Evolutionary conservation across 306 rosid species (phyloP).

Genomic region (Prunus armeniaca): DNA sequence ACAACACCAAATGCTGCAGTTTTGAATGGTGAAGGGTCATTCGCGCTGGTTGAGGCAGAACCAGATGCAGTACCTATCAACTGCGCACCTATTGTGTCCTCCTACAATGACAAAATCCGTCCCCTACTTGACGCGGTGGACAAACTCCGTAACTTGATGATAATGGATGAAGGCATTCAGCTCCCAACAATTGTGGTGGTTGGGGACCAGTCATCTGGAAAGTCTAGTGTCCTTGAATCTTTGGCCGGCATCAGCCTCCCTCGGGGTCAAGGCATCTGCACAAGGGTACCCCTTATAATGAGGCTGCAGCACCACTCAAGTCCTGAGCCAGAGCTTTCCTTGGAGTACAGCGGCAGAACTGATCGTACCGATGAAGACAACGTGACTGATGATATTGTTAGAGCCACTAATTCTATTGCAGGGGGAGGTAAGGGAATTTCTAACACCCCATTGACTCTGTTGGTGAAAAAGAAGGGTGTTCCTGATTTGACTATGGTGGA

Average conservation of each 20-base stretch:
- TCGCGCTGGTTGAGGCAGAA: not conserved
- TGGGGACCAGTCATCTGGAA: conserved; percentile 41
- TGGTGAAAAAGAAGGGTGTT: not conserved
- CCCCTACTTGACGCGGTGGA: conserved; percentile 48
- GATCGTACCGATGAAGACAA: not conserved
- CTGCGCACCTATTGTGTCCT: conserved; percentile 24
- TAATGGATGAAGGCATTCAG: conserved; percentile 45
- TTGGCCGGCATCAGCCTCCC: conserved; percentile 40
- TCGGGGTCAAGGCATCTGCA: conserved; percentile 6
- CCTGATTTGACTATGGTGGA: not conserved
- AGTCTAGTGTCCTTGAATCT: conserved; percentile 51
- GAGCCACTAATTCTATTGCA: not conserved
- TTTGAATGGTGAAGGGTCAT: not conserved
- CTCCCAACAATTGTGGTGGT: conserved; percentile 54
- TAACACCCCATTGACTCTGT: not conserved
- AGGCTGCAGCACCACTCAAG: not conserved
- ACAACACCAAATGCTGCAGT: not conserved
- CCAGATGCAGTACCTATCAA: not conserved
- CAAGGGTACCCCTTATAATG: not conserved
- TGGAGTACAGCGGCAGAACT: not conserved
- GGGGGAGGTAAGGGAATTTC: not conserved
- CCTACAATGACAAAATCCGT: conserved; percentile 39
- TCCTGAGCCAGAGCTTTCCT: not conserved
- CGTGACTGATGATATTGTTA: not conserved
- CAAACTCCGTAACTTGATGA: conserved; percentile 32